phyloP scores from a whole-genome alignment of 2,329 filamentous ascomycete genomes.

The Bisporella sp. region DNA sequence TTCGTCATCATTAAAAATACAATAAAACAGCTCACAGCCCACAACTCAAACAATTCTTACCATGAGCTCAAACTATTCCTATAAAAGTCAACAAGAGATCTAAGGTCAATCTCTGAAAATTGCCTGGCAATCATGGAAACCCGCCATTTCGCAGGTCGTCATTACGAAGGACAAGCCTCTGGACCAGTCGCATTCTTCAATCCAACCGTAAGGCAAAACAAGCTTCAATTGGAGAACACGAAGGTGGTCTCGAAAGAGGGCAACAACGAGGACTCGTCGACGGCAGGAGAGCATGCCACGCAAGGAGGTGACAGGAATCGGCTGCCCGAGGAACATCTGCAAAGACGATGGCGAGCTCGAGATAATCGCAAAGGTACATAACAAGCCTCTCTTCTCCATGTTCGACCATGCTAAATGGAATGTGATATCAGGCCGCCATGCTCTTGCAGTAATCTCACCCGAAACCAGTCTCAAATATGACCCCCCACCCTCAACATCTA shows the following conservation, averaged over 20 bases:
- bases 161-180: slow-evolving; percentile 7
- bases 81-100: too few species aligned
- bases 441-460: slow-evolving; percentile 27
- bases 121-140: background rate
- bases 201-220: slow-evolving; percentile 32
- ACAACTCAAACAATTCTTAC: too few species aligned
- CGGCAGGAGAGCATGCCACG: background rate
- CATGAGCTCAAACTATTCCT: too few species aligned
- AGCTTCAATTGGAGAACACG: background rate
- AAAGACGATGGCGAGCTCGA: slow-evolving; percentile 35
- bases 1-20: too few species aligned
- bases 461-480: slow-evolving; percentile 16
- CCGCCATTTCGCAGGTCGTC: background rate
- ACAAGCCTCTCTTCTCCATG: background rate
- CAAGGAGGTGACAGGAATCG: slow-evolving; percentile 11
- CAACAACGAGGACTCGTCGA: background rate
- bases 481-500: slow-evolving; percentile 26
- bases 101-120: too few species aligned
- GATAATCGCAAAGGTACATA: slow-evolving; percentile 38
- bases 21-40: too few species aligned
- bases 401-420: background rate
- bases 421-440: slow-evolving; percentile 29
- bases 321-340: slow-evolving; percentile 17
- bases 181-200: slow-evolving; percentile 43
- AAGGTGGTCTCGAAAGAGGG: background rate